Base-by-base conservation (phyloP, 257 asterid species). In the Fraxinus anomala region DNA sequence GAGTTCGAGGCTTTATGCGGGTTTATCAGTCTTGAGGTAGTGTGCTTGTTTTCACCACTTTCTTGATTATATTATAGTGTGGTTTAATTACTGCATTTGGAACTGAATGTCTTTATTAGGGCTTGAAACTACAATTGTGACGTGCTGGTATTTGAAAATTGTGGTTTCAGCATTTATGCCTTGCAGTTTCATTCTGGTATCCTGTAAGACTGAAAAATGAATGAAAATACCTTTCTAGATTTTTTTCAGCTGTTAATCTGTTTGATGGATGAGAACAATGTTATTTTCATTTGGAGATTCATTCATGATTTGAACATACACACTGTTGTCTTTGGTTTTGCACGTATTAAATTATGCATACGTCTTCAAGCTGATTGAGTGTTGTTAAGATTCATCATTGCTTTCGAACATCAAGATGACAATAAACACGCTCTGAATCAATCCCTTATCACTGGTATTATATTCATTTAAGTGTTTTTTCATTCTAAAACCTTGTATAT, bases 1-100 rank as follows among this genome's bases (percentile, higher is more conserved):
- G 85, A 89, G 21, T 96, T 93, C 71, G 97, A 93, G 90, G 96
- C 98, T 47, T 80, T 96, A 72, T 96, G 98, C 39, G 98, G 99
- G 0, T 96, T 96, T 81, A 81, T 88, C 73, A 86, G 88, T 81
- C 84, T 88, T 66, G 91, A 91, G 98, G 98, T 95, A 91, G 70
- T 49, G 5, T 47, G 16, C 4, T 72, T 59, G 17, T 76, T 82
- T 80, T 51, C 21, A 44, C n/a, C 34, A 39, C 34, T 11, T 51
- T 31, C n/a, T 1, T 73, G 39, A 12, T 74, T 73, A 28, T 5
- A 24, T 31, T 36, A 6, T 47, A 13, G 40, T 6, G 44, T 24
- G 17, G 3, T 16, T 68, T 75, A 8, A 8, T 56, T 68, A 4
- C 30, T 80, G 26, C 39, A 1, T 68, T 47, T 70, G 21, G 77